A percentile compares a stretch with the other conserved stretches of the same genome.
Conservation (phyloP, 169 alveolate genomes). For the Plasmodium falciparum region DNA sequence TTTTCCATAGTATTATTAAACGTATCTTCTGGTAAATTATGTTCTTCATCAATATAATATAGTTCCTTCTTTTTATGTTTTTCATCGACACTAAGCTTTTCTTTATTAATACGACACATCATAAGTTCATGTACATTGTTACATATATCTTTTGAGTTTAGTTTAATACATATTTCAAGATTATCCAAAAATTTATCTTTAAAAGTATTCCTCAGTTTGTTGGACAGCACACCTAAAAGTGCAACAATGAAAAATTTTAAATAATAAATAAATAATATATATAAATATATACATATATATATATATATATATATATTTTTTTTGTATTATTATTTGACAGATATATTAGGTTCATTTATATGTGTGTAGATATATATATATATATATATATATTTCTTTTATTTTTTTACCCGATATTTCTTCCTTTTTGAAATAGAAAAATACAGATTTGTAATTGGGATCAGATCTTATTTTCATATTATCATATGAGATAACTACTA, state of each 20-base stretch:
- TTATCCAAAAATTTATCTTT: constrained; percentile 36
- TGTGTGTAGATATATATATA: neutral
- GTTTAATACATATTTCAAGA: constrained; percentile 31
- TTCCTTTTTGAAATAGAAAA: constrained; percentile 7
- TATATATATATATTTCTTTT: neutral
- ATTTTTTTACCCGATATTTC: constrained; percentile 38
- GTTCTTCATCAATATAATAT: neutral
- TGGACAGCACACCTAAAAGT: constrained; percentile 45
- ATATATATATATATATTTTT: neutral
- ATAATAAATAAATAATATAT: neutral
- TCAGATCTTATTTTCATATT: constrained; percentile 16
- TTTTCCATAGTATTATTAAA: constrained; percentile 2
- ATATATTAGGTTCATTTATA: neutral
- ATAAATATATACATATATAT: neutral
- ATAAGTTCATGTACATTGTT: constrained; percentile 21
- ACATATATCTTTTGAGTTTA: constrained; percentile 24
- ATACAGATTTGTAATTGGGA: constrained; percentile 13
- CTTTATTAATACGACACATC: constrained; percentile 1
- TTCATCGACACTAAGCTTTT: neutral
- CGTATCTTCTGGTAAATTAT: neutral
- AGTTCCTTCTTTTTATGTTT: constrained; percentile 5
- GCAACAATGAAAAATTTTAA: constrained; percentile 8
- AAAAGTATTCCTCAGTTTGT: constrained; percentile 31
- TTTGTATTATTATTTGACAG: no score
- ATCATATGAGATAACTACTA: constrained; percentile 53